Evolutionary conservation across 139 green algal species (phyloP).

Genomic region (Chlorella sp.): DNA sequence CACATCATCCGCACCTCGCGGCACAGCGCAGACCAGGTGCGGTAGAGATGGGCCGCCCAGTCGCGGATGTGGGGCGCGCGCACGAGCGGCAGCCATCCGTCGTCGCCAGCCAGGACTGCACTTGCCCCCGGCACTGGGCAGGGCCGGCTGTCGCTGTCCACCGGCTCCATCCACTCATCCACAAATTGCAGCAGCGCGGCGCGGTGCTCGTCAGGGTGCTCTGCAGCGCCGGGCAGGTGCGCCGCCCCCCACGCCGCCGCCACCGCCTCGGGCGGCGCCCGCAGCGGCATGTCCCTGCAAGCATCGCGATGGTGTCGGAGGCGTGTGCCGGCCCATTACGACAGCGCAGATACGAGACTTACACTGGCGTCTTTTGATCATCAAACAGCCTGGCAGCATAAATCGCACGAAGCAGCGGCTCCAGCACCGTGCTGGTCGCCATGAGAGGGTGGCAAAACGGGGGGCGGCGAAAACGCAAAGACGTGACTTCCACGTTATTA

Average conservation of each 20-base stretch:
- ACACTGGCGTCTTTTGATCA: slow-evolving; percentile 42
- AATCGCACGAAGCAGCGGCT: background rate
- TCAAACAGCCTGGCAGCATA: slow-evolving; percentile 13
- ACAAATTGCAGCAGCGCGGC: background rate
- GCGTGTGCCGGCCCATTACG: background rate
- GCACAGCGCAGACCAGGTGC: slow-evolving; percentile 47
- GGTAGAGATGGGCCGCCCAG: slow-evolving; percentile 42
- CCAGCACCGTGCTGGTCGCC: too few relatives aligned
- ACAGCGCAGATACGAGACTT: background rate
- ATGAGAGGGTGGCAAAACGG: too few relatives aligned
- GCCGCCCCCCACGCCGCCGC: slow-evolving; percentile 11
- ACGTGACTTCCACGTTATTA: too few relatives aligned
- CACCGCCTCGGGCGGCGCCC: background rate
- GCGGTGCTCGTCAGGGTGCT: slow-evolving; percentile 2
- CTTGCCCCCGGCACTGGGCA: background rate
- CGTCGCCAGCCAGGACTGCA: background rate
- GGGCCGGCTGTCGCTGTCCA: background rate
- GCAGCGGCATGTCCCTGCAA: slow-evolving; percentile 41
- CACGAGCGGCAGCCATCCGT: slow-evolving; percentile 39
- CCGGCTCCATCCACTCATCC: slow-evolving; percentile 9
- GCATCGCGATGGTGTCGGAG: background rate
- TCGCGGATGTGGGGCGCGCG: background rate
- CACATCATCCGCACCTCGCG: slow-evolving; percentile 19
- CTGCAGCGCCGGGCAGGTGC: background rate
- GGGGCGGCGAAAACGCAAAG: too few relatives aligned